A percentile compares a stretch with the other conserved stretches of the same genome.
These are phyloP conservation scores for Golubevia pallescens DNA, from an alignment of 1,284 basidiomycete species.

Conservation along the genomic window DNA sequence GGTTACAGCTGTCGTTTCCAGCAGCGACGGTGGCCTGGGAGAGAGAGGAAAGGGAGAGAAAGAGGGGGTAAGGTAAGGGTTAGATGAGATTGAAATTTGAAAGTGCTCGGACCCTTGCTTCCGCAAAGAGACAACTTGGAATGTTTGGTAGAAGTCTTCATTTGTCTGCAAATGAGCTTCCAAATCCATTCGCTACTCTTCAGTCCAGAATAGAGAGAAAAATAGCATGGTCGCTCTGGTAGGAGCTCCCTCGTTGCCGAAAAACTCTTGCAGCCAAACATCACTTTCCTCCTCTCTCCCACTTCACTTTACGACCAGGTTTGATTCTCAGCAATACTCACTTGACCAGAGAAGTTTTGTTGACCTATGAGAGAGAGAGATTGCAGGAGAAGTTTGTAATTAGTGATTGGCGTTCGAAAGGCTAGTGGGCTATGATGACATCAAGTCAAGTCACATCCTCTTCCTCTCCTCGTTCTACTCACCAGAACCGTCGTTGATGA, in stretches of 20 bases:
- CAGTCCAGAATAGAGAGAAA: no score
- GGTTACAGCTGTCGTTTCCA: constrained; percentile 27
- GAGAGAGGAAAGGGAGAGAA: constrained; percentile 22
- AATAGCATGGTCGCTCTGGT: no score
- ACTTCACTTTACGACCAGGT: no score
- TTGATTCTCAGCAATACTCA: neutral
- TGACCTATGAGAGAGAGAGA: neutral
- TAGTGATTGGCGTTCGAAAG: neutral
- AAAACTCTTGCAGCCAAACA: no score
- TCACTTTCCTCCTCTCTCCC: no score
- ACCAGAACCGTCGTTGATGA: constrained; percentile 27
- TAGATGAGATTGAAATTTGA: neutral
- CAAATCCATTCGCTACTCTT: no score
- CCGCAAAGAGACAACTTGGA: neutral
- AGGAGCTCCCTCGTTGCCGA: no score
- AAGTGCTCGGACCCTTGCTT: neutral
- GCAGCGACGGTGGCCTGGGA: constrained; percentile 21
- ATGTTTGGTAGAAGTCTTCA: neutral
- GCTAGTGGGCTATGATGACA: neutral
- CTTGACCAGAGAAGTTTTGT: neutral
- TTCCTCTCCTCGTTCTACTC: neutral
- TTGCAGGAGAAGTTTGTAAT: neutral
- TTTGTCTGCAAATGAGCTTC: no score
- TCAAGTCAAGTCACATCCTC: neutral
- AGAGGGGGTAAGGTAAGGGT: neutral